A percentile compares a stretch with the other conserved stretches of the same genome.
phyloP scores from a whole-genome alignment of 306 rosid genomes.

The Glycine tomentella region DNA sequence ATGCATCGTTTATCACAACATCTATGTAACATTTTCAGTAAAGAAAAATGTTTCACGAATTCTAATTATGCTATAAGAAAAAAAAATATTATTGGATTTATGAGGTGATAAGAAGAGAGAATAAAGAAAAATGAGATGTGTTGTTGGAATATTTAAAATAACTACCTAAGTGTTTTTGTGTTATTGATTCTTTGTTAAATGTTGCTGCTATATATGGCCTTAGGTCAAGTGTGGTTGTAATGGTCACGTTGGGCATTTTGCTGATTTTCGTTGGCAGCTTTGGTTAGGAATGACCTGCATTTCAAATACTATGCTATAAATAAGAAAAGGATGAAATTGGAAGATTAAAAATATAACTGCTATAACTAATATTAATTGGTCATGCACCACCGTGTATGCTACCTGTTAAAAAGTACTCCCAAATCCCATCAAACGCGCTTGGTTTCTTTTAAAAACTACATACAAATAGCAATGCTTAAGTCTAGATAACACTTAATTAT shows the following conservation, averaged over 20 bases:
- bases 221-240: too few species aligned
- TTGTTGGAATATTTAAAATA: too few species aligned
- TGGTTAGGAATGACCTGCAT: neutral
- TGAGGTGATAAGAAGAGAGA: too few species aligned
- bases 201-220: too few species aligned
- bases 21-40: too few species aligned
- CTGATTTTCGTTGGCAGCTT: neutral
- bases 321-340: too few species aligned
- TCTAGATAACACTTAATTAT: neutral
- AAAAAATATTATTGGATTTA: too few species aligned
- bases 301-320: neutral
- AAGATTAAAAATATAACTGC: neutral
- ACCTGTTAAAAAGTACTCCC: neutral
- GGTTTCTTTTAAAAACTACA: neutral
- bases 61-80: too few species aligned
- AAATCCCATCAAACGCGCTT: neutral
- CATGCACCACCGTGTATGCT: neutral
- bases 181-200: too few species aligned
- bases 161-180: too few species aligned
- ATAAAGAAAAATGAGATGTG: too few species aligned
- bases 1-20: neutral
- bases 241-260: neutral
- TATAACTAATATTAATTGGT: neutral
- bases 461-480: neutral
- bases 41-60: too few species aligned